Evolutionary conservation across 306 rosid species (phyloP), one percentile per base, ranked within the genome.

Genomic region (Morella rubra): DNA sequence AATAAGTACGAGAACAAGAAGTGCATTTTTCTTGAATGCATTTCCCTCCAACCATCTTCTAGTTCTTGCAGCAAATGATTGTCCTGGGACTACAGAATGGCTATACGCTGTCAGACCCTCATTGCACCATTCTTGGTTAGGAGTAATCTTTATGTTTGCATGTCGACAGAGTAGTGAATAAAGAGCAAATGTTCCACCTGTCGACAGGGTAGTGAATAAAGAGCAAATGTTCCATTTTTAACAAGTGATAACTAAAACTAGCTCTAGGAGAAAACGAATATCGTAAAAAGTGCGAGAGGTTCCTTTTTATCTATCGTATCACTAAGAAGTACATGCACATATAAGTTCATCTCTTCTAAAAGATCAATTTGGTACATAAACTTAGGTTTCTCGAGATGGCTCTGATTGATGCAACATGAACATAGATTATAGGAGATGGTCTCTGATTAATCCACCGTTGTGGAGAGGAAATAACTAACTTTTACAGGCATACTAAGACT

Each of bases 1-100:
- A 69, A 78, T 73, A 52, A 88, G 91, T 73, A 88, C 87, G 52
- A 88, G 87, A 75, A 88, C 44, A 80, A 88, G 91, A 64, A 88
- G 84, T 0, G 69, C 50, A 76, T 73, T 85, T 74, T 88, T 88
- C 79, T 79, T 85, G 69, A 78, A 76, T 69, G 82, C 72, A 55
- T 52, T 75, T 41, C 65, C 82, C 78, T 88, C 91, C 50, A 88
- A 78, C 91, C 89, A 88, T 74, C 74, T 84, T 83, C 81, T 88
- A 18, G 89, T 84, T 69, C 78, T 83, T 44, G 85, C 88, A 79
- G 87, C 89, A 74, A 78, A 88, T 6, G 89, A 88, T 40, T 79
- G 76, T 65, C 83, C 89, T 53, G 74, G 87, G 72, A 32, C 51
- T 27, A 40, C 58, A 42, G 81, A 50, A 55, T 73, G n/a, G 58